phyloP scores from a whole-genome alignment of 805 yeast species.

The Cyberlindnera suaveolens region DNA sequence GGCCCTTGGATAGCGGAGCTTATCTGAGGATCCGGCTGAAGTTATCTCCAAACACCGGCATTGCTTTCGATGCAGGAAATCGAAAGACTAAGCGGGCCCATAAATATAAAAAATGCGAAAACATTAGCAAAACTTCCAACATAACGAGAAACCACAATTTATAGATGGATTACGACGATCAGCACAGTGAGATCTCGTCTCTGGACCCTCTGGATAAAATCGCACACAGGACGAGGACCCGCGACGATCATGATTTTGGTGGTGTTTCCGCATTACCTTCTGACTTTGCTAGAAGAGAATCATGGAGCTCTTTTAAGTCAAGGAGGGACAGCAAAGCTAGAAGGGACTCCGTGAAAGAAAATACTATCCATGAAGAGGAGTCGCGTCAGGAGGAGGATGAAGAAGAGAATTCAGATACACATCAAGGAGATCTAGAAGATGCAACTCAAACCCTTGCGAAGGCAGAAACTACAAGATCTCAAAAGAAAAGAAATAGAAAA shows the following conservation, averaged over 20 bases:
- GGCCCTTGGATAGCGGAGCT: too few species aligned
- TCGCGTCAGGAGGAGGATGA: too few species aligned
- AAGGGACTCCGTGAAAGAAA: too few species aligned
- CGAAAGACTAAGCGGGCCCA: too few species aligned
- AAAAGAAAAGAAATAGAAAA: conserved; percentile 8
- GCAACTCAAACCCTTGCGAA: conserved; percentile 1
- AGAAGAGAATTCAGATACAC: conserved; percentile 1
- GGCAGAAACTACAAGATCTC: conserved; percentile 8
- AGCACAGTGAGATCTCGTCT: background rate
- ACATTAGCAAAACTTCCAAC: too few species aligned
- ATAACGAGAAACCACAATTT: too few species aligned
- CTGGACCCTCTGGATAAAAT: conserved; percentile 11
- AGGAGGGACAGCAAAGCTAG: too few species aligned
- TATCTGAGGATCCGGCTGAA: too few species aligned
- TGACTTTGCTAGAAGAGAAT: conserved; percentile 4
- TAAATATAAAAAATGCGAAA: too few species aligned
- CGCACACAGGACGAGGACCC: conserved; percentile 6
- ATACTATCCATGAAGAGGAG: too few species aligned
- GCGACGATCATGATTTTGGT: conserved; percentile 9
- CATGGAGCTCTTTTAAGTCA: conserved; percentile 2
- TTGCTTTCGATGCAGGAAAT: too few species aligned
- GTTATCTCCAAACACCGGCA: too few species aligned
- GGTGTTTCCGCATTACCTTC: conserved; percentile 7
- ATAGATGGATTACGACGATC: background rate
- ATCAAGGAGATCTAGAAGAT: conserved; percentile 1